phyloP scores from a whole-genome alignment of 345 rosid species.

The Euphorbia lathyris region DNA sequence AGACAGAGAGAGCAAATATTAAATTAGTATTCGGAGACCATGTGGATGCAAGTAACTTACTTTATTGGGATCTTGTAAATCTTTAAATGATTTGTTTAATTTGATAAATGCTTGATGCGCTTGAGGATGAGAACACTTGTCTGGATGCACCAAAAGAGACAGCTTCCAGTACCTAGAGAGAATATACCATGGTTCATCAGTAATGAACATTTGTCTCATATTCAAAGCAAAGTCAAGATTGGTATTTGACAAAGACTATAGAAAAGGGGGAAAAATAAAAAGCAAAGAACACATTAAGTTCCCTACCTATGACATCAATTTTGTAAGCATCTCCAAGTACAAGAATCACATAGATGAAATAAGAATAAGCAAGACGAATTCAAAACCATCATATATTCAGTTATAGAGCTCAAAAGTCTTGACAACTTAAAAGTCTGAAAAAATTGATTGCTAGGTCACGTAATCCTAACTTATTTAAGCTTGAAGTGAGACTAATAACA shows the following conservation, averaged over 20 bases:
- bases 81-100: slow-evolving; percentile 86
- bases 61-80: slow-evolving; percentile 92
- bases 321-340: not conserved
- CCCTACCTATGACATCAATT: not conserved
- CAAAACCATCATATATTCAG: not conserved
- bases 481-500: slow-evolving; percentile 1
- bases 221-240: not conserved
- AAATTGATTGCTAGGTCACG: not conserved
- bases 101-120: slow-evolving; percentile 82
- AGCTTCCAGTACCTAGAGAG: slow-evolving; percentile 81
- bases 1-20: not conserved
- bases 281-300: not conserved
- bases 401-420: not conserved
- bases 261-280: not conserved
- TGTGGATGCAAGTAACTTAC: slow-evolving; percentile 26
- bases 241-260: too few relatives aligned
- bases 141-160: slow-evolving; percentile 93
- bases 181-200: not conserved
- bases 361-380: not conserved
- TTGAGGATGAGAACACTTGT: slow-evolving; percentile 96
- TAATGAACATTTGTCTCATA: not conserved
- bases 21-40: not conserved
- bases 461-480: not conserved
- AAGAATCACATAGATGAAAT: not conserved
- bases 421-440: not conserved